Evolutionary conservation across 495 filamentous ascomycete species (phyloP), one percentile per base, ranked within the genome.

Genomic region (Aspergillus homomorphus): DNA sequence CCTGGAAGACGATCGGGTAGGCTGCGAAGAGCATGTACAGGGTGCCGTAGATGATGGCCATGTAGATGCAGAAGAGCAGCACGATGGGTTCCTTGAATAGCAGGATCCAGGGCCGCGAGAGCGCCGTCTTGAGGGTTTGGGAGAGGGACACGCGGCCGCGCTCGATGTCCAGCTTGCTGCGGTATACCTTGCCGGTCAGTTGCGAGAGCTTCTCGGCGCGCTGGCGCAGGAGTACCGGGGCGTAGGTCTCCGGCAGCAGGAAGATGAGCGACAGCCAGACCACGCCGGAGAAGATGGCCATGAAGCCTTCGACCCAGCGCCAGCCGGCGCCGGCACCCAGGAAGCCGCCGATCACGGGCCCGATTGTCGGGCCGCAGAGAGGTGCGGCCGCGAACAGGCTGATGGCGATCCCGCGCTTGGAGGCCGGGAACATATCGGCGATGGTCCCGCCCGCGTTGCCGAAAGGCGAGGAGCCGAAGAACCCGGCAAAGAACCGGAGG

Each of bases 401-500:
- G 48, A 51, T 51, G 24, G 48, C 48, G 18, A 51, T 51, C 15
- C 48, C 48, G 48, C 48, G 48, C 19, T 51, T 24, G 14, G 48
- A 24, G 9, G 48, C 48, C 8, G 48, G 48, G 15, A 51, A 51
- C 48, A 51, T 51, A 16, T 51, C 48, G 16, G 48, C 48, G 24
- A 51, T 51, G 3, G 48, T 51, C 10, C 48, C 48, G 15, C 48
- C 48, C 18, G 48, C 19, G 19, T 51, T 51, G 16, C 48, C 48
- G 19, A 51, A 51, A 3, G 48, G 48, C 1, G 48, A 51, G 15
- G 48, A 51, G 15, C 86, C 86, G 66, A 86, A 85, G 10, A 82
- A 74, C 26, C 84, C 82, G 12, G 80, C 82, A 45, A 88, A 80
- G 74, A 87, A 86, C 28, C 86, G 81, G 16, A 88, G 74, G 54